phyloP scores from a whole-genome alignment of 1,284 basidiomycete species.

The Sanghuangporus weigelae region DNA sequence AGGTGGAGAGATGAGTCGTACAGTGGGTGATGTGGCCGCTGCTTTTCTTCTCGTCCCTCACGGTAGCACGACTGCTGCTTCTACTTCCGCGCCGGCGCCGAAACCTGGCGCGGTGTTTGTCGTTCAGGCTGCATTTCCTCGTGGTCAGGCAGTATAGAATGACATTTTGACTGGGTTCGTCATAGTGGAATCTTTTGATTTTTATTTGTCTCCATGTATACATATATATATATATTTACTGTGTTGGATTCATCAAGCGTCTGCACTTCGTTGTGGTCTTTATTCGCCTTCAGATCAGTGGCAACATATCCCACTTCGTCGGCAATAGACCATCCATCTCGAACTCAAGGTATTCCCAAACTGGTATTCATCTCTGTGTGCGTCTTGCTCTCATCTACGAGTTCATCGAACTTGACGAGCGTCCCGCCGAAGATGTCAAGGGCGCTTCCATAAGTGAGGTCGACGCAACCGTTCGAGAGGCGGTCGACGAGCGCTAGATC shows the following conservation, averaged over 20 bases:
- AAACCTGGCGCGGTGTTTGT: slow-evolving; percentile 40
- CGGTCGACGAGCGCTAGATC: slow-evolving; percentile 84
- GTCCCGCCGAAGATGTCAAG: slow-evolving; percentile 82
- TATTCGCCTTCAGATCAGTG: not conserved
- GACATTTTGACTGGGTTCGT: not conserved
- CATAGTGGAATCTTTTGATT: not conserved
- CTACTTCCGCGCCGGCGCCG: not conserved
- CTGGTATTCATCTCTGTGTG: not conserved
- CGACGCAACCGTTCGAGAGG: slow-evolving; percentile 83
- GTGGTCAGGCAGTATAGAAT: not conserved
- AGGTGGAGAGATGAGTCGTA: slow-evolving; percentile 62
- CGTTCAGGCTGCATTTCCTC: slow-evolving; percentile 43
- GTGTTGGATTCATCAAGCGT: not conserved
- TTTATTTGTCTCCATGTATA: not conserved
- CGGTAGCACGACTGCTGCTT: slow-evolving; percentile 23
- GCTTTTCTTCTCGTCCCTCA: slow-evolving; percentile 45
- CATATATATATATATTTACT: not conserved
- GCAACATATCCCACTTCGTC: not conserved
- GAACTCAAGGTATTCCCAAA: not conserved
- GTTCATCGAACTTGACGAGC: slow-evolving; percentile 66
- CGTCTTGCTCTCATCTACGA: slow-evolving; percentile 36
- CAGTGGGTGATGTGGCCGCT: slow-evolving; percentile 71
- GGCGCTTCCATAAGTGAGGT: slow-evolving; percentile 91
- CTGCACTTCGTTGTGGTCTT: not conserved
- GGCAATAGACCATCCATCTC: not conserved